Evolutionary conservation across 2,329 filamentous ascomycete genomes (phyloP).

Genomic region (Zopfia rhizophila): DNA sequence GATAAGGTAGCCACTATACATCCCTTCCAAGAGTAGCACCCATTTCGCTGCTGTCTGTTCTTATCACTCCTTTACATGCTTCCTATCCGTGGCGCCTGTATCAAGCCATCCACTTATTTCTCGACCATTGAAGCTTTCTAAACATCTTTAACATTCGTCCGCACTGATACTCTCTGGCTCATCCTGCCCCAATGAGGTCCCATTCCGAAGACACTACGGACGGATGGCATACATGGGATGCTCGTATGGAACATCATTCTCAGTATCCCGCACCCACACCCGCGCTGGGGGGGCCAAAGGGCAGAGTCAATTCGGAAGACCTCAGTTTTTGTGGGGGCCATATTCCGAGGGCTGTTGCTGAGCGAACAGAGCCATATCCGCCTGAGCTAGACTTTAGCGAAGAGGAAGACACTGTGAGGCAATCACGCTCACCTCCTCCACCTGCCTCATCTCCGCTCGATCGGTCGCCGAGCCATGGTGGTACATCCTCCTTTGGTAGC

Average conservation of each 20-base stretch:
- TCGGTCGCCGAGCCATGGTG: neutral
- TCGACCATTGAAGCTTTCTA: no score
- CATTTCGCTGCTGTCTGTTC: no score
- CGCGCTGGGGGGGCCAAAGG: conserved; percentile 2
- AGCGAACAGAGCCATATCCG: conserved; percentile 3
- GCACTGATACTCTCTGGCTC: no score
- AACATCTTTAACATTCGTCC: no score
- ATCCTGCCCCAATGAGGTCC: conserved; percentile 3
- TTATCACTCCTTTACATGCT: no score
- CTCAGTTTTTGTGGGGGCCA: conserved; percentile 4
- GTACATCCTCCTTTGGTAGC: neutral
- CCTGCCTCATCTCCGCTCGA: neutral
- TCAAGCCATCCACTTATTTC: no score
- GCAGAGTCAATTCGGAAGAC: conserved; percentile 1
- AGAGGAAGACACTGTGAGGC: conserved; percentile 3
- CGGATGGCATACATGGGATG: neutral
- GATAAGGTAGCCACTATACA: no score
- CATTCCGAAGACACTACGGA: neutral
- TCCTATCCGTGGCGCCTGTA: no score
- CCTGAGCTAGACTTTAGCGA: conserved; percentile 6
- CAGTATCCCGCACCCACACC: neutral
- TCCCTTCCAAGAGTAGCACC: no score
- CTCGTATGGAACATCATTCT: conserved; percentile 1
- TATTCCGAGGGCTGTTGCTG: neutral
- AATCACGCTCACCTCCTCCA: neutral